Evolutionary conservation across 2,329 filamentous ascomycete species (phyloP).

Genomic region (Fusarium ramigenum): DNA sequence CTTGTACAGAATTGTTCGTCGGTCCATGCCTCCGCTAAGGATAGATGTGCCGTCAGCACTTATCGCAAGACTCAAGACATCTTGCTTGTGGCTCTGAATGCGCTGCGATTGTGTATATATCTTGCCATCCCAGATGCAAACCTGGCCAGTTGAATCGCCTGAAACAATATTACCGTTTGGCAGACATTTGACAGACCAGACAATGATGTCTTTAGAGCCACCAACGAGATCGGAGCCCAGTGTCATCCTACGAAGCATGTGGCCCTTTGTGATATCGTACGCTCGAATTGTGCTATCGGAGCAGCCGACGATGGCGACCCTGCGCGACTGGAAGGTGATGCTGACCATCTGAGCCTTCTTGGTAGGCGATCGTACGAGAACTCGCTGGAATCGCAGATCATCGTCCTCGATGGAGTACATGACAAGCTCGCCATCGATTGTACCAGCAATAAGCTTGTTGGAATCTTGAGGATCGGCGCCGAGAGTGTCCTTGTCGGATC

Average conservation of each 20-base stretch:
- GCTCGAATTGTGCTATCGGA: constrained; percentile 96
- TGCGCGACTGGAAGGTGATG: constrained; percentile 86
- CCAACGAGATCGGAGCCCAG: constrained; percentile 81
- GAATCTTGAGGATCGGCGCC: constrained; percentile 49
- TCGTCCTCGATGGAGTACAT: constrained; percentile 87
- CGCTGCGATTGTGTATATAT: constrained; percentile 90
- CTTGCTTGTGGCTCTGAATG: constrained; percentile 86
- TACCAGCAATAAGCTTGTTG: constrained; percentile 81
- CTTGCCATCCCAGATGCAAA: constrained; percentile 93
- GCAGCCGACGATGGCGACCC: constrained; percentile 87
- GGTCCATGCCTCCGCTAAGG: constrained; percentile 91
- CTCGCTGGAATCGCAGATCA: constrained; percentile 81
- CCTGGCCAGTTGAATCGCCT: constrained; percentile 92
- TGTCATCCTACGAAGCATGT: constrained; percentile 82
- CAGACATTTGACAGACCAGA: constrained; percentile 93
- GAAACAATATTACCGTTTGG: constrained; percentile 91
- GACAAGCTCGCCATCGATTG: constrained; percentile 89
- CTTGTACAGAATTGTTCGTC: constrained; percentile 84
- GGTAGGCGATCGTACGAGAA: constrained; percentile 78
- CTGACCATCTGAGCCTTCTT: constrained; percentile 92
- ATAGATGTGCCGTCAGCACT: constrained; percentile 84
- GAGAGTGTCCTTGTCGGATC: constrained; percentile 34
- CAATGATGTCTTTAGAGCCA: constrained; percentile 84
- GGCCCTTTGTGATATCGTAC: constrained; percentile 84
- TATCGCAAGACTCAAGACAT: constrained; percentile 87